Percentiles rank a stretch among this genome's conserved stretches.
Conservation (phyloP, 2,329 filamentous ascomycete species). For the Nothophoma quercina region DNA sequence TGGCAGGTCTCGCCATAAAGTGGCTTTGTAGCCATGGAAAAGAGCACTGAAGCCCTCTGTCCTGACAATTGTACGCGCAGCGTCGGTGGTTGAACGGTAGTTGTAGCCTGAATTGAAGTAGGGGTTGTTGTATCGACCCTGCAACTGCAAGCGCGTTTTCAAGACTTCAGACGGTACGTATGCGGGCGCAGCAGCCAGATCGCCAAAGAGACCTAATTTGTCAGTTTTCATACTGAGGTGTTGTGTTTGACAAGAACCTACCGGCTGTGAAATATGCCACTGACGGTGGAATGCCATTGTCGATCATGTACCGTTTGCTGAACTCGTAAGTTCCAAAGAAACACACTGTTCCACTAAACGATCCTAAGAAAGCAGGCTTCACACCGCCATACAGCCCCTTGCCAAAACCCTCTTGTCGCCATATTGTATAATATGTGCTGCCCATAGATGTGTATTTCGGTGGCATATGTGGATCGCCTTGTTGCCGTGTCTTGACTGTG, state of each 20-base stretch:
- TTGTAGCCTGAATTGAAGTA: slow-evolving; percentile 95
- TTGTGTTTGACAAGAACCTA: slow-evolving; percentile 46
- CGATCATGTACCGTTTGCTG: slow-evolving; percentile 89
- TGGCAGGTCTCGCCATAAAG: slow-evolving; percentile 89
- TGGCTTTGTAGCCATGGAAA: slow-evolving; percentile 97
- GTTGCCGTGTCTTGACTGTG: slow-evolving; percentile 97
- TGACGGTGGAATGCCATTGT: slow-evolving; percentile 80
- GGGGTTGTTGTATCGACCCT: slow-evolving; percentile 94
- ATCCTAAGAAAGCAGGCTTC: slow-evolving; percentile 86
- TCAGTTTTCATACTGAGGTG: neutral
- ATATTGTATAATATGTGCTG: slow-evolving; percentile 90
- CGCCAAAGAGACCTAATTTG: slow-evolving; percentile 79
- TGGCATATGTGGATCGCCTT: slow-evolving; percentile 92
- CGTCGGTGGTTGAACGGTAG: slow-evolving; percentile 85
- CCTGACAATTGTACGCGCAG: slow-evolving; percentile 82
- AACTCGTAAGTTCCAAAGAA: slow-evolving; percentile 98
- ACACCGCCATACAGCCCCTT: slow-evolving; percentile 94
- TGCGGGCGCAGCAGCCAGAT: slow-evolving; percentile 87
- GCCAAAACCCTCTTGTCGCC: slow-evolving; percentile 86
- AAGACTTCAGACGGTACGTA: slow-evolving; percentile 98
- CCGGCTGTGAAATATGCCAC: slow-evolving; percentile 86
- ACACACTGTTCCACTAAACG: slow-evolving; percentile 89
- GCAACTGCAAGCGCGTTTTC: slow-evolving; percentile 94
- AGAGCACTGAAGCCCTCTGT: slow-evolving; percentile 84
- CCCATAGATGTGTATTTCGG: slow-evolving; percentile 91